Conservation (phyloP, 2,329 filamentous ascomycete species). For the Paraphaeosphaeria sporulosa region DNA sequence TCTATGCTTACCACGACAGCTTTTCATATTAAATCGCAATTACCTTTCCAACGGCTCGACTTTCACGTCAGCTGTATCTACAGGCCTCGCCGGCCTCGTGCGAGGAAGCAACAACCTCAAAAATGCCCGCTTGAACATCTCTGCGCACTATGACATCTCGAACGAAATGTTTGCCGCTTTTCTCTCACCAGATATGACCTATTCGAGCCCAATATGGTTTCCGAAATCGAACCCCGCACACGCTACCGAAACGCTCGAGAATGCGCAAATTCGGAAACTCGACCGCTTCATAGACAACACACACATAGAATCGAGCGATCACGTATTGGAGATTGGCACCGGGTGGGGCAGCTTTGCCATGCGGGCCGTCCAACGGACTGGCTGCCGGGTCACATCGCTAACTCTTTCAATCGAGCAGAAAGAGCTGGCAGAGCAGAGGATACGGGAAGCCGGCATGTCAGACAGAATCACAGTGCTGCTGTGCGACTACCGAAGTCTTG, state of each 20-base stretch:
- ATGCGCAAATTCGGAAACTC: conserved; percentile 73
- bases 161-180: conserved; percentile 80
- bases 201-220: conserved; percentile 74
- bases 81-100: conserved; percentile 63
- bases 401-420: conserved; percentile 76
- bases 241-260: conserved; percentile 66
- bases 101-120: conserved; percentile 57
- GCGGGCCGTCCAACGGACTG: conserved; percentile 69
- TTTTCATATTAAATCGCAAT: conserved; percentile 75
- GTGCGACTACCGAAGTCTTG: conserved; percentile 72
- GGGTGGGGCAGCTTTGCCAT: conserved; percentile 81
- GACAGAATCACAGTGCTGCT: conserved; percentile 70
- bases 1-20: conserved; percentile 51
- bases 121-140: conserved; percentile 68
- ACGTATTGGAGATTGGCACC: conserved; percentile 77
- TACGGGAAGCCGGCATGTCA: conserved; percentile 66
- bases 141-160: conserved; percentile 77
- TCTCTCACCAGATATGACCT: conserved; percentile 78
- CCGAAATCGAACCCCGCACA: conserved; percentile 51
- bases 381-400: conserved; percentile 72
- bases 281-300: conserved; percentile 71
- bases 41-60: conserved; percentile 71
- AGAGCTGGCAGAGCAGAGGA: conserved; percentile 69
- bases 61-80: conserved; percentile 65
- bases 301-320: conserved; percentile 68